Evolutionary conservation across 257 asterid species (phyloP).

Genomic region (Handroanthus guayacan): DNA sequence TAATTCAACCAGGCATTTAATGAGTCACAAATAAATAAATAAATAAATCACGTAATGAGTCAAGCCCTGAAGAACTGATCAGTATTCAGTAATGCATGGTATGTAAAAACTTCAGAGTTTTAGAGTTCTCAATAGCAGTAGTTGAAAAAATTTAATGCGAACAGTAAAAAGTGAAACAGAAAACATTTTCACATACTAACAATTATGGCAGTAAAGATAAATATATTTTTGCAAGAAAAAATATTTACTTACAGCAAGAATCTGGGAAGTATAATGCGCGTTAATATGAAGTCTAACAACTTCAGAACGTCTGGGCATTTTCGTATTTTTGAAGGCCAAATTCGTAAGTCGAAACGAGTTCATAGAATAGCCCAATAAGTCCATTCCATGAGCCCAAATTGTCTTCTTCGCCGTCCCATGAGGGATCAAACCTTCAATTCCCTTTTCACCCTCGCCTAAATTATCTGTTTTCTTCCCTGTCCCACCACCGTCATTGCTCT

Average conservation of each 20-base stretch:
- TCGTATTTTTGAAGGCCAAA: conserved; percentile 51
- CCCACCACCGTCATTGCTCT: conserved; percentile 23
- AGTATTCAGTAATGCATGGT: too few species aligned
- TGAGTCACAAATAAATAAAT: too few species aligned
- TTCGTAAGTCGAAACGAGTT: conserved; percentile 59
- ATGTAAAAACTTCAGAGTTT: too few species aligned
- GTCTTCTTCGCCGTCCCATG: conserved; percentile 58
- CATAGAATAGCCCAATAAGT: conserved; percentile 69
- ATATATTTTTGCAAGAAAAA: too few species aligned
- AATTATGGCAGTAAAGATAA: too few species aligned
- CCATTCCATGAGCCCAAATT: conserved; percentile 72
- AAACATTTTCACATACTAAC: neutral
- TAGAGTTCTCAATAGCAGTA: neutral
- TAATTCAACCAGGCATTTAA: too few species aligned
- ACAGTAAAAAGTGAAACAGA: neutral
- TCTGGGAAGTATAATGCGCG: conserved; percentile 45
- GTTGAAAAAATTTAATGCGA: conserved; percentile 2
- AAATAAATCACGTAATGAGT: too few species aligned
- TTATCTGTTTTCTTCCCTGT: conserved; percentile 20
- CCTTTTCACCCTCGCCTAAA: conserved; percentile 53
- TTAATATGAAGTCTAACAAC: conserved; percentile 59
- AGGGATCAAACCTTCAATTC: conserved; percentile 63
- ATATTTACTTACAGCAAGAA: conserved; percentile 54
- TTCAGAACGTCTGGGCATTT: conserved; percentile 57
- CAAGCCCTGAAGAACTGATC: too few species aligned